A percentile compares a stretch with the other conserved stretches of the same genome.
Conservation (phyloP, 345 rosid species). For the Pelargonium nanum region DNA sequence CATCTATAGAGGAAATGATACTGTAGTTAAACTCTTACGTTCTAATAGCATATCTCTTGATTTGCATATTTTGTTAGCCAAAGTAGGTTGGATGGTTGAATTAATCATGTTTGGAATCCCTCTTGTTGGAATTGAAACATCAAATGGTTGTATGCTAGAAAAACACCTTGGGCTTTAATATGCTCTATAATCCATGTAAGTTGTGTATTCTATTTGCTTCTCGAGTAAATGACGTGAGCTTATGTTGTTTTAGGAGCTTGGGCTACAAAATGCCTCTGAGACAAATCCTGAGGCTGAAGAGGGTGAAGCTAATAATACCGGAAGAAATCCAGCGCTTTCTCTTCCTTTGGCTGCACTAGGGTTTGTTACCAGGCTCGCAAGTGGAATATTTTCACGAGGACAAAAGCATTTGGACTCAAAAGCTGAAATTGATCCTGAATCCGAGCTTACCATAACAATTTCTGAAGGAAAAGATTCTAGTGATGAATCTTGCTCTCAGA, state of each 20-base stretch:
- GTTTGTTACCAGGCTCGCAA: conserved; percentile 71
- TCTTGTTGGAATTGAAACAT: not conserved
- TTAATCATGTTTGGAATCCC: conserved; percentile 1
- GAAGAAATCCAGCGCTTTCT: conserved; percentile 62
- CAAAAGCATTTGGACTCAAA: conserved; percentile 41
- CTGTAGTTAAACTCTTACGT: too few species aligned
- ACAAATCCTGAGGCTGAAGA: conserved; percentile 35
- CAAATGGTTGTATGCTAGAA: not conserved
- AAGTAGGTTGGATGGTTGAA: not conserved
- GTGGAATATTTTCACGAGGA: conserved; percentile 73
- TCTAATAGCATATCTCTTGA: not conserved
- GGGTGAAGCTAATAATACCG: conserved; percentile 33
- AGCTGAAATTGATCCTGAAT: conserved; percentile 33
- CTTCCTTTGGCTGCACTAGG: conserved; percentile 83
- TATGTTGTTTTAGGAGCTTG: conserved; percentile 41
- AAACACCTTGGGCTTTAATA: not conserved
- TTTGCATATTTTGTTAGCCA: not conserved
- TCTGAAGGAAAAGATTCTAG: conserved; percentile 27
- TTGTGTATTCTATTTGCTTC: conserved; percentile 1
- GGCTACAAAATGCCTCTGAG: conserved; percentile 21
- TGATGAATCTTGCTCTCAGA: conserved; percentile 38
- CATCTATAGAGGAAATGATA: not conserved
- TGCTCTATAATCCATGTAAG: not conserved
- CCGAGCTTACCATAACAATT: conserved; percentile 17
- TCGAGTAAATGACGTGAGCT: conserved; percentile 14